Evolutionary conservation across 2,329 filamentous ascomycete genomes (phyloP), one percentile per base, ranked within the genome.

Genomic region (Acarospora socialis): DNA sequence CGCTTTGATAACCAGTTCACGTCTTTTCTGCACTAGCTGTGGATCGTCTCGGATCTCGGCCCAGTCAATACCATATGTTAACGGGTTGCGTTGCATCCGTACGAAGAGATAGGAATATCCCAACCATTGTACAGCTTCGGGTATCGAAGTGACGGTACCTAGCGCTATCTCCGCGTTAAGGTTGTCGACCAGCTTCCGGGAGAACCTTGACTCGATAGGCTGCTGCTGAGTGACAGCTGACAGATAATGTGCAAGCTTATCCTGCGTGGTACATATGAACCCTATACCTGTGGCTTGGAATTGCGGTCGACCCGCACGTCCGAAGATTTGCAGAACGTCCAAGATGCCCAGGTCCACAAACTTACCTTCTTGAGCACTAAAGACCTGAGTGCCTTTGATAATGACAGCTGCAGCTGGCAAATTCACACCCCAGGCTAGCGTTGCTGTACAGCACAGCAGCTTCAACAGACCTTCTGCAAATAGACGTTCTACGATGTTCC

Each of bases 21-120:
- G 73, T 31, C 90, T 73, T 43, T 87, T 70, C 48, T 90, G 79
- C 2, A 94, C 83, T 16, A 98, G 68, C 37, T 75, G 77, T 0
- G 84, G 86, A 46, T 98, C 90, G 44, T 95, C 81, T 19, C 76
- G 67, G 33, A 83, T 80, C 54, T 98, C 90, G 10, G 77, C 67
- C 81, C 82, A 95, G 44, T 94, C 86, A 29, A 98, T 95, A 3
- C 87, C 90, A 48, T 98, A 98, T 2, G 78, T 77, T 49, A 87
- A 72, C 3, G 86, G 87, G 43, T 90, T 93, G 37, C 81, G 73
- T 51, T 81, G 76, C 90, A 98, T 98, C 22, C 90, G 79, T 22
- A 98, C 87, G 52, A 93, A 98, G 1, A 98, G 66, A 49, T 95
- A 98, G 0, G 87, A 94, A 53, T 98, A 98, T 9, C 92, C 87